phyloP scores from a whole-genome alignment of 2,329 filamentous ascomycete species.

The Diaporthe humulicola region DNA sequence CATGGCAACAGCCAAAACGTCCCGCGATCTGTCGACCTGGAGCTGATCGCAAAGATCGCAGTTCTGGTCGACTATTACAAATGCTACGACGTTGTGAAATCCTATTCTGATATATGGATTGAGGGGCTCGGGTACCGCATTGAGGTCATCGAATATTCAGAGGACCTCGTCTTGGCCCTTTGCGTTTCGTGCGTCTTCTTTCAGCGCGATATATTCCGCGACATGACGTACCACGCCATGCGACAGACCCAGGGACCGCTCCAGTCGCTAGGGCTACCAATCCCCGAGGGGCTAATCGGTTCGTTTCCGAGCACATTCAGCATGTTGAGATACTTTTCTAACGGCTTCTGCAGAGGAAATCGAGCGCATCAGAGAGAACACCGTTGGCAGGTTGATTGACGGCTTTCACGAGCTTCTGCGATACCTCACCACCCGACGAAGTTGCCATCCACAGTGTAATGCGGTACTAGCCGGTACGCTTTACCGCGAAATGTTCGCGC shows the following conservation, averaged over 20 bases:
- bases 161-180: neutral
- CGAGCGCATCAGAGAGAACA: neutral
- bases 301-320: neutral
- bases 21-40: neutral
- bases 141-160: neutral
- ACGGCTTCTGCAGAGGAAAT: neutral
- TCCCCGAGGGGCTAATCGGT: neutral
- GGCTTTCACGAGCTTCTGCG: neutral
- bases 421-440: neutral
- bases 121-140: neutral
- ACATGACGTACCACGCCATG: neutral
- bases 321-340: no score
- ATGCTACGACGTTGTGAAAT: slow-evolving; percentile 1
- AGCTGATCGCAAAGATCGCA: slow-evolving; percentile 13
- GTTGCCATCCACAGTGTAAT: neutral
- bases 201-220: neutral
- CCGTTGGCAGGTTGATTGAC: neutral
- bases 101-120: slow-evolving; percentile 8
- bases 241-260: neutral
- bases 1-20: neutral
- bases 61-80: slow-evolving; percentile 27
- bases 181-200: neutral
- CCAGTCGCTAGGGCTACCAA: neutral
- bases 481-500: neutral
- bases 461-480: neutral